Evolutionary conservation across 305 asterid species (phyloP).

Genomic region (Coffea humblotiana): DNA sequence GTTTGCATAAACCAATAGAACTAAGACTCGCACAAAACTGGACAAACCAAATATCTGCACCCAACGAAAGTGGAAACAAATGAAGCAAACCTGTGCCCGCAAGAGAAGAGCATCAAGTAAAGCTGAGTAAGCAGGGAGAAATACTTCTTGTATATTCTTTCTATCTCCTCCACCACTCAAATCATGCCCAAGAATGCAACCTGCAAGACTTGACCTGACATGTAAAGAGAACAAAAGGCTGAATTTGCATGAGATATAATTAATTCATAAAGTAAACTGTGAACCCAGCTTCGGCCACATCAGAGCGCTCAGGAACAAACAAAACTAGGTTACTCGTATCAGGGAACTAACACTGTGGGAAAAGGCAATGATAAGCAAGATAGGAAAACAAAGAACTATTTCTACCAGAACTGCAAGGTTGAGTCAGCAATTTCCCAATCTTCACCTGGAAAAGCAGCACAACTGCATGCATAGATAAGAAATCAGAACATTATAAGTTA

Average conservation of each 20-base stretch:
- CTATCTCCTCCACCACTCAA: conserved; percentile 45
- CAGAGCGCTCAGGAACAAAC: too few species aligned
- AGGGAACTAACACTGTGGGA: too few species aligned
- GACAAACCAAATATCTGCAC: not conserved
- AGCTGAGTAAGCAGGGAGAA: conserved; percentile 65
- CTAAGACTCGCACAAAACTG: not conserved
- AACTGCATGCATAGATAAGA: conserved; percentile 53
- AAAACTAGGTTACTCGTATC: too few species aligned
- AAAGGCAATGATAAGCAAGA: too few species aligned
- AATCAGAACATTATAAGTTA: conserved; percentile 9
- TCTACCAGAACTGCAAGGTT: conserved; percentile 85
- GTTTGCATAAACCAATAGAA: not conserved
- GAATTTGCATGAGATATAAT: conserved; percentile 1
- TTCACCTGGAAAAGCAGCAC: conserved; percentile 75
- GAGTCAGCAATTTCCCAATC: conserved; percentile 93
- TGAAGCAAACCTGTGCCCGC: conserved; percentile 68
- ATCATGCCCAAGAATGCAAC: conserved; percentile 63
- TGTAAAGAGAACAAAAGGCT: conserved; percentile 19
- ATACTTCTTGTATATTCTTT: conserved; percentile 50
- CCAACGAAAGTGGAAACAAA: conserved; percentile 1
- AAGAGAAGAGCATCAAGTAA: conserved; percentile 73
- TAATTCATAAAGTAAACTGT: not conserved
- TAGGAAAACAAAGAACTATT: not conserved
- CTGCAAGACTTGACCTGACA: conserved; percentile 79
- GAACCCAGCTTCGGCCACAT: too few species aligned